These are phyloP conservation scores for Penicillium sp. DNA, from an alignment of 2,329 filamentous ascomycete genomes.

Conservation along the genomic window DNA sequence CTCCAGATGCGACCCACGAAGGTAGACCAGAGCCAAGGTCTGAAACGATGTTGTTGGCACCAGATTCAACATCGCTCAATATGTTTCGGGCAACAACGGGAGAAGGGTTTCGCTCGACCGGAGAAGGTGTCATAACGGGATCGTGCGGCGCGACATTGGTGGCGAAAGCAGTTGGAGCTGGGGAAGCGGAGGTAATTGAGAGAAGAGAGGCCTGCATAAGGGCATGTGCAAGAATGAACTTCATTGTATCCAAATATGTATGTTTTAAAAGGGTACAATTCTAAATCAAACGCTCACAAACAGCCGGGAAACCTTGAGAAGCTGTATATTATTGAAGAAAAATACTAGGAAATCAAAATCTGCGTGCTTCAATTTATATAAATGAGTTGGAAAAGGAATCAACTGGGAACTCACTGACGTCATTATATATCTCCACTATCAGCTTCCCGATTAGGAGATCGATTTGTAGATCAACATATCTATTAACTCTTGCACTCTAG, in stretches of 20 bases:
- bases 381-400: no score
- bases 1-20: slow-evolving; percentile 23
- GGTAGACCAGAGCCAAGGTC: slow-evolving; percentile 18
- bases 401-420: no score
- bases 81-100: slow-evolving; percentile 11
- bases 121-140: slow-evolving; percentile 15
- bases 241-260: background rate
- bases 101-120: slow-evolving; percentile 11
- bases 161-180: slow-evolving; percentile 13
- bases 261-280: background rate
- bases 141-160: slow-evolving; percentile 6
- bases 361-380: no score
- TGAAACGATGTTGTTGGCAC: background rate
- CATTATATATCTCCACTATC: no score
- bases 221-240: background rate
- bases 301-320: background rate
- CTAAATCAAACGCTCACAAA: background rate
- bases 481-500: no score
- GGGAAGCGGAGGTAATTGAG: slow-evolving; percentile 9
- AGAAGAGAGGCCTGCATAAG: slow-evolving; percentile 12
- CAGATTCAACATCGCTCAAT: slow-evolving; percentile 8
- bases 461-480: no score
- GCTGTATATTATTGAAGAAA: no score
- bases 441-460: no score
- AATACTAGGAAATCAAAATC: no score